Percentiles rank a stretch among this genome's conserved stretches.
Conservation (phyloP, 495 filamentous ascomycete genomes). For the Xylaria venustula region DNA sequence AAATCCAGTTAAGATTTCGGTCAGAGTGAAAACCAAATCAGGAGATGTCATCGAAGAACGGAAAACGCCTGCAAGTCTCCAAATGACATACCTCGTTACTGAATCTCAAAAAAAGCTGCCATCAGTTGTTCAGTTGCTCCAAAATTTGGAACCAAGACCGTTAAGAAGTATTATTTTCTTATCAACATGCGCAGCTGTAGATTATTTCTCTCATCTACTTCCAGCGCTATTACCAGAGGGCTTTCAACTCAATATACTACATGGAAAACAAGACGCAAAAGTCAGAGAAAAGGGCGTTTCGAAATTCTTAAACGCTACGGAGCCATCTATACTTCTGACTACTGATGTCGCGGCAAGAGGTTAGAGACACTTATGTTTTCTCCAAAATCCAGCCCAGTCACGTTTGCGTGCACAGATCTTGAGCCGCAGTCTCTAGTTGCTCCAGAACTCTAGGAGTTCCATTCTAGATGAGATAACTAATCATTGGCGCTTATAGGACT, state of each 20-base stretch:
- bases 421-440: too few relatives aligned
- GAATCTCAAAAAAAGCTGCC: slow-evolving; percentile 76
- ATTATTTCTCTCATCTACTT: slow-evolving; percentile 81
- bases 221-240: slow-evolving; percentile 60
- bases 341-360: slow-evolving; percentile 63
- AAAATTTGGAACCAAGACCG: slow-evolving; percentile 64
- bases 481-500: slow-evolving; percentile 70
- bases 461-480: slow-evolving; percentile 29
- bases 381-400: too few relatives aligned
- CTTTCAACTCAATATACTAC: slow-evolving; percentile 73
- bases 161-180: slow-evolving; percentile 91
- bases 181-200: slow-evolving; percentile 92
- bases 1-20: slow-evolving; percentile 89
- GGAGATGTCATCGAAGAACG: slow-evolving; percentile 76
- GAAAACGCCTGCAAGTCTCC: slow-evolving; percentile 81
- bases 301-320: slow-evolving; percentile 65
- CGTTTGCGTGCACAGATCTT: too few relatives aligned
- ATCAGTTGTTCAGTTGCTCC: slow-evolving; percentile 67
- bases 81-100: slow-evolving; percentile 81
- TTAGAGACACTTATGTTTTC: not conserved
- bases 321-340: slow-evolving; percentile 81
- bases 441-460: not conserved
- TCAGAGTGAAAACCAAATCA: slow-evolving; percentile 72
- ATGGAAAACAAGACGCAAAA: slow-evolving; percentile 83
- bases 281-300: slow-evolving; percentile 78